Evolutionary conservation across 495 filamentous ascomycete species (phyloP).

Genomic region (Penicillium simplicissimum): DNA sequence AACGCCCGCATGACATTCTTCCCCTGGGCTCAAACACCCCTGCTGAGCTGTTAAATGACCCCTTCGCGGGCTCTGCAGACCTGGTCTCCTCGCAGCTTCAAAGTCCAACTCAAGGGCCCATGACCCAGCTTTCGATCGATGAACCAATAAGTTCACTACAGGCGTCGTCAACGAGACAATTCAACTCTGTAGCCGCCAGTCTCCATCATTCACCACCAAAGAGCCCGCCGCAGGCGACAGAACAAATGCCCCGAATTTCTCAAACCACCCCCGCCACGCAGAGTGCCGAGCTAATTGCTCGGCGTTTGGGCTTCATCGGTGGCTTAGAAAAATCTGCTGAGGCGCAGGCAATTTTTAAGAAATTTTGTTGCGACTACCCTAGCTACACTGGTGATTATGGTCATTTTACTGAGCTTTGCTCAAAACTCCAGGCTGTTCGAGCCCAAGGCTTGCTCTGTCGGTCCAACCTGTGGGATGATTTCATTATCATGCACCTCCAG

Average conservation of each 20-base stretch:
- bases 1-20: conserved; percentile 17
- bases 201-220: conserved; percentile 24
- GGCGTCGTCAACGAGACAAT: conserved; percentile 18
- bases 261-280: conserved; percentile 3
- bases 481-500: conserved; percentile 53
- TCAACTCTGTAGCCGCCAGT: conserved; percentile 13
- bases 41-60: conserved; percentile 19
- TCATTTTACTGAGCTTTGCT: conserved; percentile 57
- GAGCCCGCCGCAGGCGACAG: background rate
- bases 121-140: conserved; percentile 2
- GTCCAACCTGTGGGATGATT: conserved; percentile 67
- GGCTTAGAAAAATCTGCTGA: conserved; percentile 22
- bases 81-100: conserved; percentile 16
- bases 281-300: conserved; percentile 22
- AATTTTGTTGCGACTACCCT: conserved; percentile 59
- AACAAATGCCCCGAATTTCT: background rate
- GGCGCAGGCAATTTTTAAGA: conserved; percentile 41
- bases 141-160: conserved; percentile 5
- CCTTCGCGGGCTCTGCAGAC: conserved; percentile 23
- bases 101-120: conserved; percentile 8
- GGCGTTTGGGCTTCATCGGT: conserved; percentile 29
- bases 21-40: conserved; percentile 10
- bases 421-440: conserved; percentile 52
- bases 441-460: conserved; percentile 40
- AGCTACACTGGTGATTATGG: conserved; percentile 52